phyloP scores from a whole-genome alignment of 768 basidiomycete species.

The Agaricus sinodeliciosus region DNA sequence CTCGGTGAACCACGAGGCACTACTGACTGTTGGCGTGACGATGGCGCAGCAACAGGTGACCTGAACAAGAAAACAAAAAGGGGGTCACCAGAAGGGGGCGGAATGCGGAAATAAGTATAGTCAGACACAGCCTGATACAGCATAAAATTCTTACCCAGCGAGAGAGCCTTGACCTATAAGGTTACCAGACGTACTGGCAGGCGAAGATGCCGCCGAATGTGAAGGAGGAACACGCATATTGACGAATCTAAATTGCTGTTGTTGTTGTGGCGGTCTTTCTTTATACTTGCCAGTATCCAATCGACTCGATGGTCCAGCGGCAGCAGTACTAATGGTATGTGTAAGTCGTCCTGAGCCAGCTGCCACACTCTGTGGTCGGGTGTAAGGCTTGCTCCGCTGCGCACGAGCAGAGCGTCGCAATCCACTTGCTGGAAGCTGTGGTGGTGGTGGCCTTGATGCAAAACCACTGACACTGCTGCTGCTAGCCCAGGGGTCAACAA shows the following conservation, averaged over 20 bases:
- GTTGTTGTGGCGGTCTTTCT: no score
- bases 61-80: constrained; percentile 8
- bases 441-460: background rate
- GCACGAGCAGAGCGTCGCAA: no score
- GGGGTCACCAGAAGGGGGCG: no score
- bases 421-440: no score
- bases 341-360: background rate
- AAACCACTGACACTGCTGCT: constrained; percentile 9
- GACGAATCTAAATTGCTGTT: constrained; percentile 1
- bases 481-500: constrained; percentile 3
- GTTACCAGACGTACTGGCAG: constrained; percentile 4
- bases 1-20: constrained; percentile 12
- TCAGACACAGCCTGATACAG: background rate
- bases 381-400: constrained; percentile 16
- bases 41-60: constrained; percentile 14
- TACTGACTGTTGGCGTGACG: constrained; percentile 7
- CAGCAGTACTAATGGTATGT: constrained; percentile 4
- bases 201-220: constrained; percentile 4
- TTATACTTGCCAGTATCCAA: no score
- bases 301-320: constrained; percentile 6
- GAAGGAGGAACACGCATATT: background rate
- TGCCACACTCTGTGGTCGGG: constrained; percentile 17
- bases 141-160: constrained; percentile 9
- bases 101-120: background rate
- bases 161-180: background rate